Percentiles rank a stretch among this genome's conserved stretches.
These are phyloP conservation scores for Dictyostelium discoideum DNA, from an alignment of 78 protist genomes.

Conservation along the genomic window dicty_2.7 NC_007088.5:7415001-7415500, in stretches of 20 bases:
- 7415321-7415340: constrained; percentile 69
- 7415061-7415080: constrained; percentile 26
- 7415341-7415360: constrained; percentile 1
- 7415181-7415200: neutral
- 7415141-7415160: constrained; percentile 14
- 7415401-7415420: constrained; percentile 42
- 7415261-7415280: constrained; percentile 50
- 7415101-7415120: neutral
- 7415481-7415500: constrained; percentile 59
- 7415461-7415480: constrained; percentile 81
- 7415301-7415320: constrained; percentile 72
- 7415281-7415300: constrained; percentile 67
- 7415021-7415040: constrained; percentile 1
- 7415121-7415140: constrained; percentile 9
- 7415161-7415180: constrained; percentile 18
- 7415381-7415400: constrained; percentile 82
- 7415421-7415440: constrained; percentile 14
- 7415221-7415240: constrained; percentile 16
- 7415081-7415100: constrained; percentile 28
- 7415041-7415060: constrained; percentile 45
- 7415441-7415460: neutral
- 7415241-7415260: constrained; percentile 62
- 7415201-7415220: constrained; percentile 3
- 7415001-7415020: constrained; percentile 24
- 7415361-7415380: constrained; percentile 20